These are phyloP conservation scores for Beauveria bassiana DNA, from an alignment of 2,329 filamentous ascomycete genomes.

Conservation along the genomic window DNA sequence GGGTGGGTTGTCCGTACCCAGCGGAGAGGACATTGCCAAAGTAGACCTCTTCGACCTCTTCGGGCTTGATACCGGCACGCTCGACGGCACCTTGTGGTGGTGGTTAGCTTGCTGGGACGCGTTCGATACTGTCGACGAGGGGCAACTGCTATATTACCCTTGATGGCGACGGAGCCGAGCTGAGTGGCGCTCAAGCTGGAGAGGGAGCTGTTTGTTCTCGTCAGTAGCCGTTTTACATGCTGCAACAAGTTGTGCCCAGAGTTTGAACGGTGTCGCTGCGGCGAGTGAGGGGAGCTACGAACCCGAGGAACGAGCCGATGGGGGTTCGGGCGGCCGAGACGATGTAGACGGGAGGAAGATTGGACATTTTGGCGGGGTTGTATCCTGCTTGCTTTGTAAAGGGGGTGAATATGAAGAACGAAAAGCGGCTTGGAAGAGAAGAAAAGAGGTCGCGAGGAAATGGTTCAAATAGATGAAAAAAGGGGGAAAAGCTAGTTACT, in stretches of 20 bases:
- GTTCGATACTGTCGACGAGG: background rate
- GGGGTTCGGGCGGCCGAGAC: constrained; percentile 87
- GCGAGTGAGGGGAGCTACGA: constrained; percentile 18
- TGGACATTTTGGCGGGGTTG: constrained; percentile 54
- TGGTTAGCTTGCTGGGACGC: constrained; percentile 13
- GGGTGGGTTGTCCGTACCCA: constrained; percentile 51
- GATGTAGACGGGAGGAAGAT: constrained; percentile 86
- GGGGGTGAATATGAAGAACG: constrained; percentile 5
- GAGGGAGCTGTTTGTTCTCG: constrained; percentile 56
- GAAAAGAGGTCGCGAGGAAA: background rate
- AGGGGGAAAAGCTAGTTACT: background rate
- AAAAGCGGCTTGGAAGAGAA: constrained; percentile 5
- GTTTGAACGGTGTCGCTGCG: background rate
- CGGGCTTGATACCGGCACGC: constrained; percentile 78
- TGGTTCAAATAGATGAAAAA: background rate
- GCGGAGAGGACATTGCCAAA: constrained; percentile 97
- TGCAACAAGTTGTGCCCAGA: background rate
- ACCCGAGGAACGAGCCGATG: constrained; percentile 92
- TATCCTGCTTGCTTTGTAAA: background rate
- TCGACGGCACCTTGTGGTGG: constrained; percentile 62
- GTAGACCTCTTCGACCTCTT: constrained; percentile 92
- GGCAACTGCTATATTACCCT: constrained; percentile 48
- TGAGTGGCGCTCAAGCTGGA: constrained; percentile 80
- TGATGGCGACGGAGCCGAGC: constrained; percentile 86
- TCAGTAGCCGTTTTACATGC: background rate